These are phyloP conservation scores for Nymphaea thermarum DNA, from an alignment of 164 flowering plant genomes.

Conservation along the genomic window DNA sequence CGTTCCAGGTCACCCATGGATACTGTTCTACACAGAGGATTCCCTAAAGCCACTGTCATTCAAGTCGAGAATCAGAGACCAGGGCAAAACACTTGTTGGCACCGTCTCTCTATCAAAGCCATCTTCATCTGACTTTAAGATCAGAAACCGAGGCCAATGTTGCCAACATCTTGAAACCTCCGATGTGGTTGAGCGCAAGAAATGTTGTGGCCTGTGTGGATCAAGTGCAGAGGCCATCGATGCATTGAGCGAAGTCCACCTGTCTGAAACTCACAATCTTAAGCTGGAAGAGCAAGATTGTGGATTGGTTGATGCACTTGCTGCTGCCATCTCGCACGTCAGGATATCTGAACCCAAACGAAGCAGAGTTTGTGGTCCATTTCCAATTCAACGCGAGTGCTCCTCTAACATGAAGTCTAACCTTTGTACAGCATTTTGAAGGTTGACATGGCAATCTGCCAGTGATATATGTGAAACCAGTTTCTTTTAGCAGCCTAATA, in stretches of 20 bases:
- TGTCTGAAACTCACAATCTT: background rate
- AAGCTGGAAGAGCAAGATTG: constrained; percentile 29
- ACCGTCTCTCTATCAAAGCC: background rate
- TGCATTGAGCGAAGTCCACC: background rate
- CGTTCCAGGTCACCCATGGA: constrained; percentile 88
- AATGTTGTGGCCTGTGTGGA: background rate
- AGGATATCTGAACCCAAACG: constrained; percentile 82
- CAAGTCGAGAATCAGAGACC: constrained; percentile 37
- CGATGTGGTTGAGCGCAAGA: background rate
- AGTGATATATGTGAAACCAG: background rate
- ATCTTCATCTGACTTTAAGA: too few relatives aligned
- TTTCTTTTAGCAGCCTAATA: background rate
- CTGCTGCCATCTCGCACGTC: constrained; percentile 76
- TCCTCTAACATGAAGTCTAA: constrained; percentile 73
- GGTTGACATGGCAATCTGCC: background rate
- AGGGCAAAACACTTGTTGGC: background rate
- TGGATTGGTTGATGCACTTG: constrained; percentile 64
- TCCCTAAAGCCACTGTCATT: constrained; percentile 35
- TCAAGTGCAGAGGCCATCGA: background rate
- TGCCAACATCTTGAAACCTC: background rate
- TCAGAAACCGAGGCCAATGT: background rate
- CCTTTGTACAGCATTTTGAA: constrained; percentile 90
- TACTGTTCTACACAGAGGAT: constrained; percentile 66
- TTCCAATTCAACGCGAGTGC: constrained; percentile 56
- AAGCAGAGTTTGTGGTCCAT: constrained; percentile 59